These are phyloP conservation scores for Picochlorum sp. DNA, from an alignment of 139 green algal genomes.

Conservation along the genomic window DNA sequence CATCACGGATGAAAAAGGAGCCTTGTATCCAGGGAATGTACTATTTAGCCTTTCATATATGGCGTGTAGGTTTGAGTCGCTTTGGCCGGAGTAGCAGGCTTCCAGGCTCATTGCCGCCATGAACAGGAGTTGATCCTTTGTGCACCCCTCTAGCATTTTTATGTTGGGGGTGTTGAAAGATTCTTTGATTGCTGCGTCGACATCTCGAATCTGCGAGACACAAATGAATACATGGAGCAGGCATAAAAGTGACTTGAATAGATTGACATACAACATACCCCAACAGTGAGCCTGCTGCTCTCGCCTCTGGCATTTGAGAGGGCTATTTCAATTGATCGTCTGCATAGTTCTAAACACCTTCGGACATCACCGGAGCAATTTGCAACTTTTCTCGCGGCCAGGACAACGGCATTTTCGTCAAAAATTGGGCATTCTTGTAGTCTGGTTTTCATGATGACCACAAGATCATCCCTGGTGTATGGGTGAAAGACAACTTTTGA, in stretches of 20 bases:
- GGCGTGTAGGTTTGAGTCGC: slow-evolving; percentile 24
- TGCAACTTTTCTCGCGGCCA: slow-evolving; percentile 49
- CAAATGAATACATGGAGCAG: not conserved
- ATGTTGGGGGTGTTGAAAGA: slow-evolving; percentile 54
- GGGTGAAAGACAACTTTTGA: slow-evolving; percentile 69
- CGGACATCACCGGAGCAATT: slow-evolving; percentile 62
- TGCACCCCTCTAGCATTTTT: slow-evolving; percentile 41
- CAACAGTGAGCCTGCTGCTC: slow-evolving; percentile 4
- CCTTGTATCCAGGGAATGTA: slow-evolving; percentile 13
- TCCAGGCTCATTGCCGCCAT: slow-evolving; percentile 63
- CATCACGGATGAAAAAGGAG: slow-evolving; percentile 16
- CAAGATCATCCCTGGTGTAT: slow-evolving; percentile 63
- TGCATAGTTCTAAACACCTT: slow-evolving; percentile 62
- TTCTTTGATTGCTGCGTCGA: slow-evolving; percentile 43
- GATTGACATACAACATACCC: slow-evolving; percentile 6
- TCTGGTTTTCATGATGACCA: slow-evolving; percentile 61
- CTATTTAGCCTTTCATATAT: slow-evolving; percentile 6
- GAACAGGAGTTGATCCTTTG: slow-evolving; percentile 49
- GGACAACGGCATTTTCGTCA: slow-evolving; percentile 34
- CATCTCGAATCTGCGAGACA: slow-evolving; percentile 30
- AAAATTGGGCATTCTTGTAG: slow-evolving; percentile 42
- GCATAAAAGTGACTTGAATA: not conserved
- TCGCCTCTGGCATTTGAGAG: not conserved
- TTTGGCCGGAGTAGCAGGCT: slow-evolving; percentile 35
- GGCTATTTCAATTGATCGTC: slow-evolving; percentile 31